phyloP scores from a whole-genome alignment of 2,329 filamentous ascomycete species.

The Pseudogymnoascus sp. region DNA sequence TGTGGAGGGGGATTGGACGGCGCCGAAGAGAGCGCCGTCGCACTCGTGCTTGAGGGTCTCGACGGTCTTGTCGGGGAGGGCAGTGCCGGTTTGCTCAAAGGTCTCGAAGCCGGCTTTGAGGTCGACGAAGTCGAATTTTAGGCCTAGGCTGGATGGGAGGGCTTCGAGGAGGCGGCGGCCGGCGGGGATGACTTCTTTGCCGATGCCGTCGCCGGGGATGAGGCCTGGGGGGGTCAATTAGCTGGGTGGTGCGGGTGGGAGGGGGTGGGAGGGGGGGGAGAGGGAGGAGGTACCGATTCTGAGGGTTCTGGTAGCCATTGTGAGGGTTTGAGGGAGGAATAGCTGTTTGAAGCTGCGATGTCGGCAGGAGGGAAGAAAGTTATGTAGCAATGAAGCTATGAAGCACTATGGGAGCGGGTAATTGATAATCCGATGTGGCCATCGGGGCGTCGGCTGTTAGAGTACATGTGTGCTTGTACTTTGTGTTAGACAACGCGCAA shows the following conservation, averaged over 20 bases:
- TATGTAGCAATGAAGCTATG: background rate
- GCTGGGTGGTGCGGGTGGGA: background rate
- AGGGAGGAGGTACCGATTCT: conserved; percentile 49
- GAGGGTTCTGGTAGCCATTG: conserved; percentile 56
- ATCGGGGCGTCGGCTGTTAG: background rate
- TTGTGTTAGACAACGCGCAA: background rate
- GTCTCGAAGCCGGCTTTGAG: conserved; percentile 89
- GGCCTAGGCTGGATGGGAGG: conserved; percentile 77
- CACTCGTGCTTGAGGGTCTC: conserved; percentile 83
- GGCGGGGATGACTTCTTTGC: conserved; percentile 94
- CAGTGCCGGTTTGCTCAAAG: conserved; percentile 81
- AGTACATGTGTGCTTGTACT: background rate
- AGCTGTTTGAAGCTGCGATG: background rate
- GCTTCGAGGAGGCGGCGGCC: conserved; percentile 88
- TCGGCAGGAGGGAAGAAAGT: background rate
- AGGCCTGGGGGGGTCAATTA: conserved; percentile 52
- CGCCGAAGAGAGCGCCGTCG: conserved; percentile 92
- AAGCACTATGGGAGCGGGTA: background rate
- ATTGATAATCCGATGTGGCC: background rate
- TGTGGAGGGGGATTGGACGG: conserved; percentile 83
- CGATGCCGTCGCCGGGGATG: conserved; percentile 96
- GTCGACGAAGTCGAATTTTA: conserved; percentile 91
- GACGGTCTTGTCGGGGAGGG: conserved; percentile 85
- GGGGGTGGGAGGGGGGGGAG: background rate
- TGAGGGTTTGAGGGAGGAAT: conserved; percentile 15